Percentiles rank a stretch among this genome's conserved stretches.
Evolutionary conservation across 2,329 filamentous ascomycete genomes (phyloP).

Genomic region (Colletotrichum lentis): DNA sequence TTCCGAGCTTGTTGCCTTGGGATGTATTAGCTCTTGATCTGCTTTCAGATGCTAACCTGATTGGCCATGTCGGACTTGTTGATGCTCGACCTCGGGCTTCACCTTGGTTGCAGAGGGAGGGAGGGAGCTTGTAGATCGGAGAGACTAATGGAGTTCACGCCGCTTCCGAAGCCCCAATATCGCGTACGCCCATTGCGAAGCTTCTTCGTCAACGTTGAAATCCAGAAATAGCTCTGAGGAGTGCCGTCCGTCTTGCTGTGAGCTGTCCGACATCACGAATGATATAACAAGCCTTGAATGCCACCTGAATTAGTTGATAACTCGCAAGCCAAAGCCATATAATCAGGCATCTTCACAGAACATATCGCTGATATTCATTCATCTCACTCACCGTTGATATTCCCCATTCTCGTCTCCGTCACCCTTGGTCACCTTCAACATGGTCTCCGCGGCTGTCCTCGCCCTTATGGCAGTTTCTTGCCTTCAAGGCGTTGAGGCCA

Average conservation of each 20-base stretch:
- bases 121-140: background rate
- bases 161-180: background rate
- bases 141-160: too few species aligned
- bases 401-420: background rate
- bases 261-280: background rate
- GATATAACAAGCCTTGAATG: background rate
- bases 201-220: background rate
- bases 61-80: slow-evolving; percentile 23
- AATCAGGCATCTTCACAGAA: background rate
- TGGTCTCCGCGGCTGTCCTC: slow-evolving; percentile 4
- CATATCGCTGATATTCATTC: background rate
- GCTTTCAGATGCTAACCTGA: background rate
- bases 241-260: too few species aligned
- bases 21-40: background rate
- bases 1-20: too few species aligned
- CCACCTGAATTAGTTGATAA: background rate
- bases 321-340: background rate
- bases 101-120: background rate
- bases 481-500: slow-evolving; percentile 11
- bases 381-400: background rate
- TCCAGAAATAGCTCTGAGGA: background rate
- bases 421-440: background rate
- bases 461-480: background rate
- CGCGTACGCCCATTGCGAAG: background rate
- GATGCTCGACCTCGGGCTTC: background rate